Evolutionary conservation across 176 grass and related monocot genomes (phyloP).

Genomic region (Typha latifolia): DNA sequence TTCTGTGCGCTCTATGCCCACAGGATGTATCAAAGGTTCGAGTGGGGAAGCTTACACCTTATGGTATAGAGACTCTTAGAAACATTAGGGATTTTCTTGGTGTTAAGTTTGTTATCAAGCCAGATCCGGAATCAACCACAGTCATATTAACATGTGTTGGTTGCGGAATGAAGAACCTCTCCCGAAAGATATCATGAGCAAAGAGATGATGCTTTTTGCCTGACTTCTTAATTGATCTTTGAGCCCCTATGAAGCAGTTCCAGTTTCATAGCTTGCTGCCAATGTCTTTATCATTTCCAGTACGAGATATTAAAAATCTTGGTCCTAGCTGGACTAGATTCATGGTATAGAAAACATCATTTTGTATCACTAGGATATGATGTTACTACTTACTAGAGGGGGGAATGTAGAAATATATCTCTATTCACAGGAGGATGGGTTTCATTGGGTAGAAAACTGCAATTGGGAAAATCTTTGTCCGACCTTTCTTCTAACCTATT

Average conservation of each 20-base stretch:
- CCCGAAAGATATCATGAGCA: conserved; percentile 49
- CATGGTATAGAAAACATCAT: too few species aligned
- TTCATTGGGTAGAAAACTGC: too few species aligned
- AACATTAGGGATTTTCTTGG: conserved; percentile 83
- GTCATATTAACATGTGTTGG: conserved; percentile 81
- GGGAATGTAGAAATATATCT: too few species aligned
- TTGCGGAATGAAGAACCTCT: conserved; percentile 63
- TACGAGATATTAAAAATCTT: too few species aligned
- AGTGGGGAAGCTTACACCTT: conserved; percentile 66
- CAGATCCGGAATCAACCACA: conserved; percentile 52
- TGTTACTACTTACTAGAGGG: too few species aligned
- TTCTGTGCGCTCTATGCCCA: conserved; percentile 69
- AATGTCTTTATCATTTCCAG: too few species aligned
- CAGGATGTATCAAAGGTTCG: conserved; percentile 71
- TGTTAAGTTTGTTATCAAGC: conserved; percentile 70
- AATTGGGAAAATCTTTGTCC: too few species aligned
- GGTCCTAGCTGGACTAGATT: too few species aligned
- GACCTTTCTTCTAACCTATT: too few species aligned
- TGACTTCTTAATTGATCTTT: background rate
- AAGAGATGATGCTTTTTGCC: background rate
- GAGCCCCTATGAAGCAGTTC: background rate
- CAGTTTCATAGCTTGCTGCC: background rate
- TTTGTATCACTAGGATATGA: too few species aligned
- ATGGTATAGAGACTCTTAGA: conserved; percentile 62
- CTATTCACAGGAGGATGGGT: too few species aligned